Conservation (phyloP, 768 basidiomycete genomes). For the Cubamyces lactineus region DNA sequence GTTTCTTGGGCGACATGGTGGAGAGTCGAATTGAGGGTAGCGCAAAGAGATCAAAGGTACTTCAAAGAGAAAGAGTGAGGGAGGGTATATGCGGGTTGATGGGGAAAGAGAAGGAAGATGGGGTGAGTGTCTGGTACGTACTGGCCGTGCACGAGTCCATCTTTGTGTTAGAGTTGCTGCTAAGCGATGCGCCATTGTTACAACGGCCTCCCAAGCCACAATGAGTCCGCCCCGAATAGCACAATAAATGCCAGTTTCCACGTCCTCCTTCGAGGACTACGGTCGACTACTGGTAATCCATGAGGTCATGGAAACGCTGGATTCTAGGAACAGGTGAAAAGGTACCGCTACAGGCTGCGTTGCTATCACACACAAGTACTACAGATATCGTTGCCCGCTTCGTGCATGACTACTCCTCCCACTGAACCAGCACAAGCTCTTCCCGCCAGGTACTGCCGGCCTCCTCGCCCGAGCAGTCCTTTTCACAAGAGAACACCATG, state of each 20-base stretch:
- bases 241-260: not conserved
- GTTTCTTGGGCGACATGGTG: slow-evolving; percentile 22
- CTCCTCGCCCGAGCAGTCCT: slow-evolving; percentile 56
- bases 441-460: slow-evolving; percentile 64
- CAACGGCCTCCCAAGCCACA: not conserved
- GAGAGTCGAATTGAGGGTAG: not conserved
- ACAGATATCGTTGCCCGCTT: too few relatives aligned
- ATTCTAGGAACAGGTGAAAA: not conserved
- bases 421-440: slow-evolving; percentile 75
- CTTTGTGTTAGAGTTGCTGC: slow-evolving; percentile 7
- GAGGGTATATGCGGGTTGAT: not conserved
- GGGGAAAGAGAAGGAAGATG: not conserved
- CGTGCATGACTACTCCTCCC: slow-evolving; percentile 58
- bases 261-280: too few relatives aligned
- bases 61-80: not conserved
- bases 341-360: slow-evolving; percentile 3
- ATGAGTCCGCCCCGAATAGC: not conserved
- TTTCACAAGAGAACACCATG: slow-evolving; percentile 84
- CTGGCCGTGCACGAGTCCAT: not conserved
- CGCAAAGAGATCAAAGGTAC: not conserved
- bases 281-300: too few relatives aligned
- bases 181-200: slow-evolving; percentile 19
- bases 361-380: not conserved
- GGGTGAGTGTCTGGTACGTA: not conserved
- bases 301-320: not conserved